Evolutionary conservation across 2,329 filamentous ascomycete genomes (phyloP), one percentile per base, ranked within the genome.

Genomic region (Eurotiales sp.): DNA sequence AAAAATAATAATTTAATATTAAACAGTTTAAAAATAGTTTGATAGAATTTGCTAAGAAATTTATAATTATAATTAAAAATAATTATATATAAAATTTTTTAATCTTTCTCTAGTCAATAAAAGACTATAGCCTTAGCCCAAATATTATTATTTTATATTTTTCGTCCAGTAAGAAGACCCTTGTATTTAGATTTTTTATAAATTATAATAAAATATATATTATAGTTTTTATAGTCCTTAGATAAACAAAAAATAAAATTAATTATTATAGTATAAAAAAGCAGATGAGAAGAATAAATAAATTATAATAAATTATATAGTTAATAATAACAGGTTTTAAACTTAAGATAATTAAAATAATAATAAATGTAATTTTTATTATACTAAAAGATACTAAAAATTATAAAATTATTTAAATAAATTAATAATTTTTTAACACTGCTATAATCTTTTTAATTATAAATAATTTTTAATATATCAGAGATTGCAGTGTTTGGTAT

Each of bases 181-280:
- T 27, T 27, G 5, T 27, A 27, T 10, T 27, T 27, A 6, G 10
- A 6, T 6, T 27, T 6, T 27, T 27, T 27, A 27, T 27, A 6
- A 27, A 27, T 27, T 27, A 27, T 27, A 6, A 27, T 27, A 6
- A 27, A 6, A 27, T 6, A 6, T 27, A 27, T 27, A 27, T 27
- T 27, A 27, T 27, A 27, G 25, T 10, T 27, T 10, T 27, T 27
- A 27, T 10, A 6, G 10, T 27, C 10, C 10, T 6, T 27, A 6
- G 10, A 27, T 27, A 27, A 27, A 27, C 10, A 27, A 6, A 27
- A 27, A 27, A 42, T 42, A 25, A 42, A 42, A n/a, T 42, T 42
- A 42, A 42, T 42, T 11, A 42, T 42, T 6, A 42, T 42, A 7
- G n/a, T 42, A 42, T 42, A 42, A 27, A 42, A 42, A 2, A 23